phyloP scores from a whole-genome alignment of 768 basidiomycete species.

The Nidularia sp. region DNA sequence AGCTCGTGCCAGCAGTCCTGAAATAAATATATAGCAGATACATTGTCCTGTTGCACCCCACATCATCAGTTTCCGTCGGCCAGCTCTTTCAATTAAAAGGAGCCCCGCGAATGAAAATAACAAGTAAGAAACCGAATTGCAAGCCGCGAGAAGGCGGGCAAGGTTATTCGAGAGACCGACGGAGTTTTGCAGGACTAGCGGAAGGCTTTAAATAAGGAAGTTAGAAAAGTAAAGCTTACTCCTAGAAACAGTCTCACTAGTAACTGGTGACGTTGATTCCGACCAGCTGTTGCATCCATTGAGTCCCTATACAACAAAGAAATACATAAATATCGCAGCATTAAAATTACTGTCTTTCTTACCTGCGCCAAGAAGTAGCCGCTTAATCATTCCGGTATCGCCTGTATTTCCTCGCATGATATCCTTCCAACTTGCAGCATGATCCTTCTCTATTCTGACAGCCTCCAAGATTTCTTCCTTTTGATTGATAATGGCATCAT shows the following conservation, averaged over 20 bases:
- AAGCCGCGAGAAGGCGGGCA: slow-evolving; percentile 43
- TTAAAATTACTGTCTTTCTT: not conserved
- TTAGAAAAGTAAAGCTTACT: not conserved
- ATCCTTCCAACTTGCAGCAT: slow-evolving; percentile 35
- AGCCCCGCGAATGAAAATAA: slow-evolving; percentile 43
- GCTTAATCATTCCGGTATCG: slow-evolving; percentile 40
- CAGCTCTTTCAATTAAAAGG: slow-evolving; percentile 42
- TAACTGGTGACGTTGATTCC: slow-evolving; percentile 52
- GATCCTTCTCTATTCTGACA: slow-evolving; percentile 36
- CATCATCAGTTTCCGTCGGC: slow-evolving; percentile 48
- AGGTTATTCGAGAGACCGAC: slow-evolving; percentile 47
- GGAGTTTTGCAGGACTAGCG: slow-evolving; percentile 45
- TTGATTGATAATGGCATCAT: slow-evolving; percentile 32
- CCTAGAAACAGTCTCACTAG: slow-evolving; percentile 27
- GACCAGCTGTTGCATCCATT: slow-evolving; percentile 50
- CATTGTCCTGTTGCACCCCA: slow-evolving; percentile 49
- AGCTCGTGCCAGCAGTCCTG: slow-evolving; percentile 33
- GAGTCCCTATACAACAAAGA: slow-evolving; percentile 26
- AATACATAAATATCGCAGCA: not conserved
- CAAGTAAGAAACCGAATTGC: slow-evolving; percentile 49
- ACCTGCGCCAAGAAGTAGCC: slow-evolving; percentile 40
- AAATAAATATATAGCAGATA: slow-evolving; percentile 41
- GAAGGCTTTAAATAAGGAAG: slow-evolving; percentile 23
- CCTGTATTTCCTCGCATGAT: slow-evolving; percentile 35
- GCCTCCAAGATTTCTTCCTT: slow-evolving; percentile 39